These are phyloP conservation scores for Orbilia brochopaga DNA, from an alignment of 2,329 filamentous ascomycete genomes.

Conservation along the genomic window DNA sequence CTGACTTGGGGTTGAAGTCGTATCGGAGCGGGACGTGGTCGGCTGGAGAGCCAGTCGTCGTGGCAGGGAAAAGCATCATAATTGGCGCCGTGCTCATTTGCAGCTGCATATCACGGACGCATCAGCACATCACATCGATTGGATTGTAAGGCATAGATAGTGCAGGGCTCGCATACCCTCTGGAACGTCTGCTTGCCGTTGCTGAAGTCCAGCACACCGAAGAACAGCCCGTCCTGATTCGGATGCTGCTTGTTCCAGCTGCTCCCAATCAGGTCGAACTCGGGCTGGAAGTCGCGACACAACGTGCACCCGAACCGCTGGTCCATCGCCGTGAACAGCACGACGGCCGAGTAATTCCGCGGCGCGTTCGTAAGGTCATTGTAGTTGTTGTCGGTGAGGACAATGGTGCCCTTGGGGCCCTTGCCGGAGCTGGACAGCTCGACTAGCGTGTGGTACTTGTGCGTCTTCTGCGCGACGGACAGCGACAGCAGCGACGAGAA, in stretches of 20 bases:
- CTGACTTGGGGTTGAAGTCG: conserved; percentile 60
- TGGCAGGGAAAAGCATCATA: conserved; percentile 80
- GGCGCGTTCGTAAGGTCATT: conserved; percentile 75
- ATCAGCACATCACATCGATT: conserved; percentile 22
- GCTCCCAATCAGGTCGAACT: conserved; percentile 85
- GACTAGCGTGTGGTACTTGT: conserved; percentile 52
- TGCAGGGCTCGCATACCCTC: conserved; percentile 56
- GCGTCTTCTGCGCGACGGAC: conserved; percentile 38
- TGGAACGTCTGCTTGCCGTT: conserved; percentile 85
- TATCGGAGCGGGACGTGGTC: conserved; percentile 75
- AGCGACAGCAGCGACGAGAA: conserved; percentile 43
- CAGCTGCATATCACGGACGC: conserved; percentile 65
- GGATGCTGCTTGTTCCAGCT: conserved; percentile 89
- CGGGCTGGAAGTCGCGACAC: conserved; percentile 88
- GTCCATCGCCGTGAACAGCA: conserved; percentile 87
- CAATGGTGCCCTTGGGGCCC: conserved; percentile 52
- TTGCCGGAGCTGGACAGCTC: conserved; percentile 41
- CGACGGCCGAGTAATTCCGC: conserved; percentile 80
- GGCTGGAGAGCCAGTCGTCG: conserved; percentile 66
- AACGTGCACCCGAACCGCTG: conserved; percentile 81
- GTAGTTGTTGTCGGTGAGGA: conserved; percentile 79
- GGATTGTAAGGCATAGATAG: conserved; percentile 47
- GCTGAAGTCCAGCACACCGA: conserved; percentile 83
- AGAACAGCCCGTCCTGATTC: conserved; percentile 73
- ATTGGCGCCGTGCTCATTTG: conserved; percentile 93